Evolutionary conservation across 1,284 basidiomycete genomes (phyloP).

Genomic region (Ustilago bromivora): DNA sequence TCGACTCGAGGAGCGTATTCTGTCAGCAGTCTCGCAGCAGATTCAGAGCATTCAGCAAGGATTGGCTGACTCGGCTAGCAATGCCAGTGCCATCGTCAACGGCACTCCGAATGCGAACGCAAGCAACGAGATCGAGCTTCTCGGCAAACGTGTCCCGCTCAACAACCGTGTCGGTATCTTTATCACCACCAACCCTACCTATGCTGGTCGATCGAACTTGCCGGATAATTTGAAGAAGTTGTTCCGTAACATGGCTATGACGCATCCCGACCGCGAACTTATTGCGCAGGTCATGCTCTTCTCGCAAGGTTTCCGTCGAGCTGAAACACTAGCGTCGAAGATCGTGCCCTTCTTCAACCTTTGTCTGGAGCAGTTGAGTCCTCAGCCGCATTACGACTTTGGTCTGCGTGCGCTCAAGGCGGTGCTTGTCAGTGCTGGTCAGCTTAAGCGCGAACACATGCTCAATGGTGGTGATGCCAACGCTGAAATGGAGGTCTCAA

Average conservation of each 20-base stretch:
- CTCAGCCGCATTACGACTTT: slow-evolving; percentile 99
- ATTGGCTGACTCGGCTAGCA: slow-evolving; percentile 74
- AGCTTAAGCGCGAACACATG: slow-evolving; percentile 84
- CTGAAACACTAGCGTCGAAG: slow-evolving; percentile 94
- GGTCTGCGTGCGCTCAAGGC: slow-evolving; percentile 97
- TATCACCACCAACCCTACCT: slow-evolving; percentile 94
- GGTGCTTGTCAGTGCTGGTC: slow-evolving; percentile 95
- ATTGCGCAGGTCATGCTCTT: slow-evolving; percentile 99
- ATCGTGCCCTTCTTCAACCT: slow-evolving; percentile 99
- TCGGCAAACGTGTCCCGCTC: slow-evolving; percentile 91
- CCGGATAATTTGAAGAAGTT: slow-evolving; percentile 94
- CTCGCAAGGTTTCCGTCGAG: slow-evolving; percentile 98
- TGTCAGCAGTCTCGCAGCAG: slow-evolving; percentile 98
- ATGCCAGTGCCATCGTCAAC: slow-evolving; percentile 8
- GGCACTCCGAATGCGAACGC: slow-evolving; percentile 12
- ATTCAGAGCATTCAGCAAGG: slow-evolving; percentile 99
- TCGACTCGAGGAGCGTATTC: slow-evolving; percentile 94
- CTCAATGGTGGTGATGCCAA: slow-evolving; percentile 31
- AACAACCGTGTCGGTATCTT: slow-evolving; percentile 95
- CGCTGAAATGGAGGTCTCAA: slow-evolving; percentile 19
- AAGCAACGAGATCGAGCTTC: slow-evolving; percentile 76
- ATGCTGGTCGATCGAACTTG: slow-evolving; percentile 95
- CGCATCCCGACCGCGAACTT: slow-evolving; percentile 94
- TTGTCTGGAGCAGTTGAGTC: slow-evolving; percentile 94
- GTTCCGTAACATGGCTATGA: slow-evolving; percentile 99